Evolutionary conservation across 2,329 filamentous ascomycete genomes (phyloP), one percentile per base, ranked within the genome.

Genomic region (Elsinoe arachidis): DNA sequence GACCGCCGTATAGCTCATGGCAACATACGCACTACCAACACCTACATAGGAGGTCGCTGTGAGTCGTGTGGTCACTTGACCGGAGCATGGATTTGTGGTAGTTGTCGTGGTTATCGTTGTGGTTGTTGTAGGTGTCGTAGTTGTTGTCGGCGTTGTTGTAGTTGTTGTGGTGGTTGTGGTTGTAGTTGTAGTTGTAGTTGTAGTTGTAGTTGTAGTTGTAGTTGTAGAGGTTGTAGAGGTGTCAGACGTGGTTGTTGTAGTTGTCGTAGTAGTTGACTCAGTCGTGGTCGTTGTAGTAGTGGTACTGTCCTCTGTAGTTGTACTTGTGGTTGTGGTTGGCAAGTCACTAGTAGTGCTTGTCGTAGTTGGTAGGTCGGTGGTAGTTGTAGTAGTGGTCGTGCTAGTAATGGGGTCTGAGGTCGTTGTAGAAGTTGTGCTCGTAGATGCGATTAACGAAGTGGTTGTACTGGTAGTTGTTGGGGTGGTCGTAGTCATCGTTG

Each of bases 201-300:
- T 54, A 11, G 51, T 54, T 6, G 51, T 39, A 12, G 51, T 54
- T 5, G 51, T 54, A 11, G 51, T 54, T 3, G 49, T 54, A 21
- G 49, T 38, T 19, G 51, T 38, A n/a, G 33, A 15, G 12, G 23
- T 54, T 12, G 39, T 56, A 15, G 53, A 17, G n/a, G 19, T 43
- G 15, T 41, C 49, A 17, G 55, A 33, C 10, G 39, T 57, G 5
- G 35, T 57, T 14, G 43, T n/a, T 12, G 55, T 26, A 21, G 39
- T 44, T 30, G 55, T 35, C 11, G 55, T 26, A n/a, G 55, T 44
- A 37, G 51, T 54, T n/a, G 51, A 3, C n/a, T 30, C 11, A 21
- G 51, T 34, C 11, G 52, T 55, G 11, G 52, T 55, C 3, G 52
- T 44, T 23, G 35, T 55, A 23, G 33, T 52, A 37, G 47, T 53